Conservation (phyloP, 805 yeast species). For the Clavispora carvajalis region DNA sequence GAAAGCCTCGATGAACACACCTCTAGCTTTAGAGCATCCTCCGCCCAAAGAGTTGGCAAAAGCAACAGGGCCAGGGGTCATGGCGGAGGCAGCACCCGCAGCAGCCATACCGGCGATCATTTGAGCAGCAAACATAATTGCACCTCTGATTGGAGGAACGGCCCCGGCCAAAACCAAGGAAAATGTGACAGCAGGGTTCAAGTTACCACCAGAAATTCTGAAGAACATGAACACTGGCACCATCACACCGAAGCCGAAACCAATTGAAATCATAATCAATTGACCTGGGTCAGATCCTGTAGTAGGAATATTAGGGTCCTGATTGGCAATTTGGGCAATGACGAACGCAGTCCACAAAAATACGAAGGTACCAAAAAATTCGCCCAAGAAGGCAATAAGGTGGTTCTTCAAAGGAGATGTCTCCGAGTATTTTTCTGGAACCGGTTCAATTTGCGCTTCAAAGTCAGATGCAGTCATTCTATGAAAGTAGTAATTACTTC, state of each 20-base stretch:
- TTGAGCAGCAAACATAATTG: conserved; percentile 61
- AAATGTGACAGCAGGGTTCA: conserved; percentile 84
- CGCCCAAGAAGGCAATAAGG: conserved; percentile 65
- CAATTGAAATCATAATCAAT: conserved; percentile 74
- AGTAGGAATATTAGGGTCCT: conserved; percentile 34
- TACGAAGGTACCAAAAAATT: conserved; percentile 80
- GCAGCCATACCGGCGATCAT: conserved; percentile 87
- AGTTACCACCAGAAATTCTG: conserved; percentile 83
- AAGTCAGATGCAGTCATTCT: conserved; percentile 1
- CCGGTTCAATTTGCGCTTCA: not conserved
- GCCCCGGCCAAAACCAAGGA: conserved; percentile 69
- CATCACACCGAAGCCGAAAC: conserved; percentile 76
- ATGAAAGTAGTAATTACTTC: not conserved
- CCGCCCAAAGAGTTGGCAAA: conserved; percentile 71
- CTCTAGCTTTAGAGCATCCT: conserved; percentile 67
- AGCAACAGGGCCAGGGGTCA: conserved; percentile 75
- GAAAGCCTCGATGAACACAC: conserved; percentile 76
- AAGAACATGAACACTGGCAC: conserved; percentile 63
- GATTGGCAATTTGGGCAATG: conserved; percentile 80
- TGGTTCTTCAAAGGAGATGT: conserved; percentile 1
- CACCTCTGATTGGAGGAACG: conserved; percentile 66
- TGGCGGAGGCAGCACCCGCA: conserved; percentile 80
- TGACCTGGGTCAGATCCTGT: conserved; percentile 57
- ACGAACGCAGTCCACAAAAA: conserved; percentile 78
- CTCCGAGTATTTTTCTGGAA: not conserved